These are phyloP conservation scores for Pseudogymnoascus sp. DNA, from an alignment of 2,329 filamentous ascomycete genomes.

Conservation along the genomic window DNA sequence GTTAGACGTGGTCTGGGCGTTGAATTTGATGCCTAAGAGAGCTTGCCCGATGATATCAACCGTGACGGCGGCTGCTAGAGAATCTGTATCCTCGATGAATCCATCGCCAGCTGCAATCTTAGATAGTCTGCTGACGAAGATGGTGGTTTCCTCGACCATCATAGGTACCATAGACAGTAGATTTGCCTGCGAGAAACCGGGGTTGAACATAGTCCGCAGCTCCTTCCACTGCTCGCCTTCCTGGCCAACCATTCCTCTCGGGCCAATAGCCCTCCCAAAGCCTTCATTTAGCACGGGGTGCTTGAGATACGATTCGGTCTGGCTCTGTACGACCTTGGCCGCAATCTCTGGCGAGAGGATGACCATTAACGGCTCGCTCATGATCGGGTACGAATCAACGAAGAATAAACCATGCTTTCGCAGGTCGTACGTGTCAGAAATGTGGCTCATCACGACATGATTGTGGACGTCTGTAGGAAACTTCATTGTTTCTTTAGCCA, in stretches of 20 bases:
- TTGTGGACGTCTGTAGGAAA: conserved; percentile 4
- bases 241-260: background rate
- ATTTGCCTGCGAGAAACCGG: conserved; percentile 14
- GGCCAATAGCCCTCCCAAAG: conserved; percentile 1
- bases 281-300: background rate
- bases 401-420: conserved; percentile 15
- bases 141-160: conserved; percentile 12
- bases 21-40: conserved; percentile 10
- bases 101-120: background rate
- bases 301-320: conserved; percentile 8
- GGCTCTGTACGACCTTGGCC: conserved; percentile 11
- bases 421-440: conserved; percentile 12
- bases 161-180: conserved; percentile 11
- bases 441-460: background rate
- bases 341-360: conserved; percentile 10
- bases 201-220: conserved; percentile 14
- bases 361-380: conserved; percentile 11
- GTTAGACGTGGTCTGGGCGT: conserved; percentile 11
- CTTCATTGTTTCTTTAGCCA: conserved; percentile 3
- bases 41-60: conserved; percentile 13
- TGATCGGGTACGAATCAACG: conserved; percentile 15
- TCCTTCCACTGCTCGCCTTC: conserved; percentile 14
- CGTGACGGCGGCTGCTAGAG: background rate
- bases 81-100: background rate
- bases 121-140: conserved; percentile 10